A percentile compares a stretch with the other conserved stretches of the same genome.
These are phyloP conservation scores for Corymbia maculata DNA, from an alignment of 345 rosid genomes.

Conservation along the genomic window DNA sequence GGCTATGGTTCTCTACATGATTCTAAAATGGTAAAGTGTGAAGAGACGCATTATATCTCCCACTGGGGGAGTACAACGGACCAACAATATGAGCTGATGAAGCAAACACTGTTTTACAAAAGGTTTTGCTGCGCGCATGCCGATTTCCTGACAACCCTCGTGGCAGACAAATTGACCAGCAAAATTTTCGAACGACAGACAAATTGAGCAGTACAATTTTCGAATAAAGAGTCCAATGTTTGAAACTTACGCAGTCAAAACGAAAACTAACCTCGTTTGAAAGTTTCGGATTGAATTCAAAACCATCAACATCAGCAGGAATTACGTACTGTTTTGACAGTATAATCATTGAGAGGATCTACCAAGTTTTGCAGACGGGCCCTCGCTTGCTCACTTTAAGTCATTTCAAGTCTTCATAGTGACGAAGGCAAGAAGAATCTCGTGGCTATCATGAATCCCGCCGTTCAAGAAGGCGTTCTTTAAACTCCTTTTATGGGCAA, in stretches of 20 bases:
- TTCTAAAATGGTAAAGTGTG: neutral
- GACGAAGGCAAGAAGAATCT: conserved; percentile 8
- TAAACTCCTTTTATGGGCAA: neutral
- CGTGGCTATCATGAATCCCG: conserved; percentile 25
- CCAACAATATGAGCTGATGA: neutral
- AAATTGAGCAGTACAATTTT: neutral
- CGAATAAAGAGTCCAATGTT: neutral
- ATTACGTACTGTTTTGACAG: neutral
- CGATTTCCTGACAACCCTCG: neutral
- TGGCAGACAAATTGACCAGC: neutral
- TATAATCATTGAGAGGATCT: neutral
- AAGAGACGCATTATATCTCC: neutral
- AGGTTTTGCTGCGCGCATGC: neutral
- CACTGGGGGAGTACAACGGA: neutral
- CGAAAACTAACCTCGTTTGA: neutral
- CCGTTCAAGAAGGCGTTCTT: conserved; percentile 15
- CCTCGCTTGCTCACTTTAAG: neutral
- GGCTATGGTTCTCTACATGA: neutral
- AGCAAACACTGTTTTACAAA: neutral
- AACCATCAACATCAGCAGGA: neutral
- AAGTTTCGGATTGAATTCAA: neutral
- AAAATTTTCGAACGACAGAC: neutral
- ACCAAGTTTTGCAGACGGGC: neutral
- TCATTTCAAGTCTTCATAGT: conserved; percentile 8
- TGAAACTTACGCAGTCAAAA: neutral